These are phyloP conservation scores for Thyridium curvatum DNA, from an alignment of 2,329 filamentous ascomycete species.

Conservation along the genomic window DNA sequence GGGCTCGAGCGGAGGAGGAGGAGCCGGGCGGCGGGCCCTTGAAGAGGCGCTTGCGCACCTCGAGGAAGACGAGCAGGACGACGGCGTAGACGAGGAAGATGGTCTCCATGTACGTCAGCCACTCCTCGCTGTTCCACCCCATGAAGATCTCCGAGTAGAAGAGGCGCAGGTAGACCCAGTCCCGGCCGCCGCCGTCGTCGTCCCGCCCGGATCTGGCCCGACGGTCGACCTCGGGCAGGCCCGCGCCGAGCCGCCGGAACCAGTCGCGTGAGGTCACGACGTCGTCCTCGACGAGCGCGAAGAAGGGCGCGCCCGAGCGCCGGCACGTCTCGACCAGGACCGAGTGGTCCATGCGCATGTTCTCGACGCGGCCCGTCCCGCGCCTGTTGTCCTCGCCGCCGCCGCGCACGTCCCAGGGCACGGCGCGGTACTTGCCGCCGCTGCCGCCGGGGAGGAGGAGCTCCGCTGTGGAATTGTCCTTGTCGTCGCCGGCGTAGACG, in stretches of 20 bases:
- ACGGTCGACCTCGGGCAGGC: constrained; percentile 18
- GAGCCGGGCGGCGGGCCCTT: neutral
- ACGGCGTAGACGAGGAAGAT: constrained; percentile 18
- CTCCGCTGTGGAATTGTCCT: constrained; percentile 1
- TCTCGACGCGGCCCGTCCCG: constrained; percentile 21
- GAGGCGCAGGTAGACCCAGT: constrained; percentile 29
- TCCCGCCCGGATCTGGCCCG: constrained; percentile 1
- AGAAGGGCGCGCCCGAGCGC: constrained; percentile 19
- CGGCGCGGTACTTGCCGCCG: constrained; percentile 3
- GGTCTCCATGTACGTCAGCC: constrained; percentile 17
- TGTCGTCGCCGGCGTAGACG: constrained; percentile 14
- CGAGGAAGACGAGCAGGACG: constrained; percentile 12
- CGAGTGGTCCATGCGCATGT: constrained; percentile 25
- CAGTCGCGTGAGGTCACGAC: constrained; percentile 26
- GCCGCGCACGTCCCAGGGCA: constrained; percentile 16
- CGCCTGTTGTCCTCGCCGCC: constrained; percentile 8
- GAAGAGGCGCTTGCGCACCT: constrained; percentile 3
- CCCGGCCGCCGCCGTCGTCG: constrained; percentile 7
- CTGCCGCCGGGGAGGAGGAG: constrained; percentile 7
- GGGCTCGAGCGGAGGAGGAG: neutral
- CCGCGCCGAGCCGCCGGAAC: constrained; percentile 20
- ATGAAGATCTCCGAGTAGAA: constrained; percentile 31
- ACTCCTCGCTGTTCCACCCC: constrained; percentile 30
- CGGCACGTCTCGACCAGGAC: constrained; percentile 24
- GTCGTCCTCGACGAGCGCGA: constrained; percentile 30